phyloP scores from a whole-genome alignment of 805 yeast genomes.

The Yamadazyma paraphyllophila region DNA sequence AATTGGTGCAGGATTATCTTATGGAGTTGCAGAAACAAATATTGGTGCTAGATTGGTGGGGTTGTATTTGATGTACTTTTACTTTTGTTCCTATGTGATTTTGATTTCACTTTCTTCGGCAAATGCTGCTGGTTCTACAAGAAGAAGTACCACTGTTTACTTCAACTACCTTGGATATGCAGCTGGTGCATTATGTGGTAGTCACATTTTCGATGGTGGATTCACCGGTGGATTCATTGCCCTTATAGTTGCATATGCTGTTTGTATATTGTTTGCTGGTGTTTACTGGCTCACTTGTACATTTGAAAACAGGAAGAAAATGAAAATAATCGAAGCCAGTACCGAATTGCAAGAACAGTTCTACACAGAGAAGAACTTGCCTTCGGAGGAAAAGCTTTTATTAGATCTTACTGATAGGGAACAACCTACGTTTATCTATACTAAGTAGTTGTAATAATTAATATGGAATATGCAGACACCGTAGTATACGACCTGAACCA shows the following conservation, averaged over 20 bases:
- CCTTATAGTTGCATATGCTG: conserved; percentile 18
- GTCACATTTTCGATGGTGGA: conserved; percentile 21
- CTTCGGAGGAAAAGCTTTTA: conserved; percentile 10
- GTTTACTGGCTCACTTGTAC: conserved; percentile 17
- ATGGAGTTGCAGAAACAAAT: conserved; percentile 17
- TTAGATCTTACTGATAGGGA: conserved; percentile 22
- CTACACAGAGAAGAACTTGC: conserved; percentile 6
- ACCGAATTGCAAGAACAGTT: conserved; percentile 9
- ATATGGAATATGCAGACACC: too few relatives aligned
- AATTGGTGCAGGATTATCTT: conserved; percentile 21
- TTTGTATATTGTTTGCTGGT: conserved; percentile 15
- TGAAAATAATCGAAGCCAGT: conserved; percentile 10
- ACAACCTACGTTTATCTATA: conserved; percentile 18
- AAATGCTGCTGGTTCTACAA: conserved; percentile 30
- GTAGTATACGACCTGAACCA: too few relatives aligned
- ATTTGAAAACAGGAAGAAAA: conserved; percentile 16
- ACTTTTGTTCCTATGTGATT: conserved; percentile 28
- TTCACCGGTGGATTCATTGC: conserved; percentile 22
- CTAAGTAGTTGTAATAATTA: conserved; percentile 11
- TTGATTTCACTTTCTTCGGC: conserved; percentile 27
- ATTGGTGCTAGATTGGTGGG: conserved; percentile 23
- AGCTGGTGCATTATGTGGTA: conserved; percentile 27
- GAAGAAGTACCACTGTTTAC: conserved; percentile 31
- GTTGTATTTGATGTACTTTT: conserved; percentile 33
- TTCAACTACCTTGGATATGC: conserved; percentile 33